These are phyloP conservation scores for Penicillium riverlandense DNA, from an alignment of 495 filamentous ascomycete genomes.

Conservation along the genomic window DNA sequence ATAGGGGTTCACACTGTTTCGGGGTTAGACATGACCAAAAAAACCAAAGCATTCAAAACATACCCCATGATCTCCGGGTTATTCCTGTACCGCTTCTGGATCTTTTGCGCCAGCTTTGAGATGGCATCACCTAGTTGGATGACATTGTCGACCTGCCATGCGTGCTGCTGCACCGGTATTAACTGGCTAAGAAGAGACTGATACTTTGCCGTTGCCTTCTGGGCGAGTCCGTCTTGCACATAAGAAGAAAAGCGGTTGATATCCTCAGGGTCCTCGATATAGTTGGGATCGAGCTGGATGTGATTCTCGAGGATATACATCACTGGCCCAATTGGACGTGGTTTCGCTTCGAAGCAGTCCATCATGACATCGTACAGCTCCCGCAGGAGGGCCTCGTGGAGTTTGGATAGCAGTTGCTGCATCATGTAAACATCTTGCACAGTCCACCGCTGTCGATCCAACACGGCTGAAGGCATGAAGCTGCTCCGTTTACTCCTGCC, in stretches of 20 bases:
- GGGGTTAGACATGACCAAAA: slow-evolving; percentile 15
- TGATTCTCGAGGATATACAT: slow-evolving; percentile 81
- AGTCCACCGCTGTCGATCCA: slow-evolving; percentile 67
- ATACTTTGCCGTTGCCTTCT: slow-evolving; percentile 69
- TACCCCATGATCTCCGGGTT: slow-evolving; percentile 86
- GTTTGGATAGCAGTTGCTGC: slow-evolving; percentile 61
- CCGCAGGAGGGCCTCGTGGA: slow-evolving; percentile 77
- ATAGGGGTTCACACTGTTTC: slow-evolving; percentile 62
- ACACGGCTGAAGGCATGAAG: slow-evolving; percentile 37
- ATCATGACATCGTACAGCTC: slow-evolving; percentile 83
- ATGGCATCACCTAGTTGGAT: slow-evolving; percentile 82
- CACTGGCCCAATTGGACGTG: slow-evolving; percentile 67
- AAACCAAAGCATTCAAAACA: slow-evolving; percentile 4
- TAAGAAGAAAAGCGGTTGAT: slow-evolving; percentile 59
- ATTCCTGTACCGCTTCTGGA: slow-evolving; percentile 84
- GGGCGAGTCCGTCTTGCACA: slow-evolving; percentile 62
- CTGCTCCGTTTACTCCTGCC: slow-evolving; percentile 43
- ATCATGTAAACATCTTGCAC: slow-evolving; percentile 68
- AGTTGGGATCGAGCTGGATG: slow-evolving; percentile 70
- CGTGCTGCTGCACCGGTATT: slow-evolving; percentile 64
- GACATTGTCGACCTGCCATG: slow-evolving; percentile 82
- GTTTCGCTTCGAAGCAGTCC: slow-evolving; percentile 82
- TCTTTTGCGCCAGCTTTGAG: slow-evolving; percentile 71
- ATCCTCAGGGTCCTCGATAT: slow-evolving; percentile 61
- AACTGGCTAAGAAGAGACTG: slow-evolving; percentile 61